Evolutionary conservation across 2,329 filamentous ascomycete species (phyloP), one percentile per base, ranked within the genome.

Genomic region (Penicillium oxalicum): DNA sequence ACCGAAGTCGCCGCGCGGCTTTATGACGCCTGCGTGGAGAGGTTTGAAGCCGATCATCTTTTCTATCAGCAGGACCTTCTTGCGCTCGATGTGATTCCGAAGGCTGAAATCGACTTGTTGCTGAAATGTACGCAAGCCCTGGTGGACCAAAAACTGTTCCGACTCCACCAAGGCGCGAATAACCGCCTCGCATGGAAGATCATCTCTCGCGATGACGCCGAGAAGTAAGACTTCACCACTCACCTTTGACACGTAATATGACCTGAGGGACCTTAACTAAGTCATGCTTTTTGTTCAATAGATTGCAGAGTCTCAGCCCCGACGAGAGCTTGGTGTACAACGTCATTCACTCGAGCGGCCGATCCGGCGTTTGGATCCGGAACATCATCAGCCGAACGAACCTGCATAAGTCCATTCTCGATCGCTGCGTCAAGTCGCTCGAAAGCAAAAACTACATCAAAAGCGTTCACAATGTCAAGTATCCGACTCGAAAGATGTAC

Each of bases 401-500:
- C 69, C 81, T 95, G 67, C 88, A 95, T 72, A 88, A 91, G 62
- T 85, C 85, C 43, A 82, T 87, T 34, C 79, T 97, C 60, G 87
- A 87, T 60, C 86, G 86, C 61, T 84, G 84, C 27, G 78, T 97
- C 59, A 95, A 94, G 73, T 82, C 84, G 54, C 82, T 98, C 53
- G 87, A 94, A 68, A 74, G 78, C 35, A 91, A 89, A 66, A 82
- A 83, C 33, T 83, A 94, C 65, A 90, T 98, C 68, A 87, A 87
- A 62, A 83, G 84, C 49, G 90, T 97, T 72, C 93, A 91, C 72
- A 93, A 86, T 68, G 90, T 95, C 70, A 90, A 95, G 72, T 85
- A 87, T 64, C 88, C 89, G 27, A 87, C 85, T 57, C 87, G 93
- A 66, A 95, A 95, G 72, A 95, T 95, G 80, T 98, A 93, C 77